Base-by-base conservation (phyloP, 768 basidiomycete genomes). In the Auricularia sp. region DNA sequence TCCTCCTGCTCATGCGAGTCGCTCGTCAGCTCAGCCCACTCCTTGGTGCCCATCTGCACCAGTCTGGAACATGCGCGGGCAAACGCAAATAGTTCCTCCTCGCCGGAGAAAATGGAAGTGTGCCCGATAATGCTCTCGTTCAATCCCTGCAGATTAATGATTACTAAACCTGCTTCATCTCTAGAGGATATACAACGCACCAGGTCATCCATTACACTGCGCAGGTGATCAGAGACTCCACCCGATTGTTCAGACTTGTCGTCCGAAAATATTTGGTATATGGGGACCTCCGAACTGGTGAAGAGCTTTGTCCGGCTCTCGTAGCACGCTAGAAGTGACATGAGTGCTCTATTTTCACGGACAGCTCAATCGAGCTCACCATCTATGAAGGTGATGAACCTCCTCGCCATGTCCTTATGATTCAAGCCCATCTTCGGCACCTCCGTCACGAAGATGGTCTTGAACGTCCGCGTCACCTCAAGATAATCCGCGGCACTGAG, bases 351-450 rank as follows among this genome's bases (percentile, higher is more conserved):
- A 29, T 29, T 3, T 2, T 29, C 29, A 29, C 1, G 29, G 29
- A 29, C 29, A 29, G 29, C 29, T 16, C 62, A 81, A 5, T 8
- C 13, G 39, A 7, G 13, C 83, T 67, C 63, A 85, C 90, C 90
- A 78, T 99, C 97, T 70, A 99, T 88, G 73, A 98, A 98, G 0
- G 95, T 95, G 72, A 99, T 99, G 73, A 99, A 98, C 67, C 97
- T 79, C 69, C 97, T 82, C 21, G 95, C 95, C 78, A 88, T 82
- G 73, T 99, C 97, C 77, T 97, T 95, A 73, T 86, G 82, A 63
- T 84, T 81, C 68, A 98, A 73, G 1, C 86, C 90, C 87, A 99
- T 87, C 79, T 91, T 90, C 58, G 90, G 92, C 36, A 98, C 85
- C 71, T 92, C 88, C 54, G 86, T 77, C 39, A 99, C 77, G 72